phyloP scores from a whole-genome alignment of 139 green algal genomes.

The Mesostigma viride region DNA sequence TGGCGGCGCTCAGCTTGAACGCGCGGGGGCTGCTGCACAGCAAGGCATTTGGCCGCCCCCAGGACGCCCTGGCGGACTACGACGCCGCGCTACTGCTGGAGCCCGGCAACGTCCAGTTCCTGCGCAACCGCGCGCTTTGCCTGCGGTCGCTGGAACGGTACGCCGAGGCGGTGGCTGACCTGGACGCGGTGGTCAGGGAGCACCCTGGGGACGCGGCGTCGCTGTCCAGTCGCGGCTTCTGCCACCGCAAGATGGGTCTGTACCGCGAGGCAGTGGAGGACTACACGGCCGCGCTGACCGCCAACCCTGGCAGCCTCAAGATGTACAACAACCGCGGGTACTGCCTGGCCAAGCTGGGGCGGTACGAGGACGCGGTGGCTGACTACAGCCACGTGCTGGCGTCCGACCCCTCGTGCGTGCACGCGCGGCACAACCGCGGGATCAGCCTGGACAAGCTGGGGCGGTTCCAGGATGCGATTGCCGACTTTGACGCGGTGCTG shows the following conservation, averaged over 20 bases:
- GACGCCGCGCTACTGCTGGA: slow-evolving; percentile 40
- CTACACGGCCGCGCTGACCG: slow-evolving; percentile 44
- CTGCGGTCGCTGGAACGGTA: slow-evolving; percentile 2
- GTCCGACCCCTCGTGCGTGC: slow-evolving; percentile 44
- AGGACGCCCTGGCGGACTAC: slow-evolving; percentile 48
- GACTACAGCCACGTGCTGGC: slow-evolving; percentile 47
- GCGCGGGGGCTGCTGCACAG: not conserved
- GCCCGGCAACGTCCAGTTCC: slow-evolving; percentile 34
- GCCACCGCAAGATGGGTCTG: slow-evolving; percentile 47
- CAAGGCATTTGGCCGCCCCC: not conserved
- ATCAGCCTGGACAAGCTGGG: slow-evolving; percentile 46
- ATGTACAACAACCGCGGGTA: slow-evolving; percentile 56
- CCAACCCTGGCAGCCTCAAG: slow-evolving; percentile 25
- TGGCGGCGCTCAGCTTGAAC: not conserved
- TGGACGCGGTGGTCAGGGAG: slow-evolving; percentile 3
- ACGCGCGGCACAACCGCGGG: slow-evolving; percentile 60
- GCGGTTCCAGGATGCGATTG: slow-evolving; percentile 49
- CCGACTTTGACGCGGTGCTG: slow-evolving; percentile 40
- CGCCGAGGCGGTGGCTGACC: not conserved
- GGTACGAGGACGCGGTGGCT: slow-evolving; percentile 46
- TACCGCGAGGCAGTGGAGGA: slow-evolving; percentile 50
- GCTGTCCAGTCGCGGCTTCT: not conserved
- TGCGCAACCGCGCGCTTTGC: slow-evolving; percentile 35
- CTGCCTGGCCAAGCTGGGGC: slow-evolving; percentile 59
- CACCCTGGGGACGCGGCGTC: not conserved